These are phyloP conservation scores for Xerocomellus chrysenteron DNA, from an alignment of 768 basidiomycete species.

Conservation along the genomic window DNA sequence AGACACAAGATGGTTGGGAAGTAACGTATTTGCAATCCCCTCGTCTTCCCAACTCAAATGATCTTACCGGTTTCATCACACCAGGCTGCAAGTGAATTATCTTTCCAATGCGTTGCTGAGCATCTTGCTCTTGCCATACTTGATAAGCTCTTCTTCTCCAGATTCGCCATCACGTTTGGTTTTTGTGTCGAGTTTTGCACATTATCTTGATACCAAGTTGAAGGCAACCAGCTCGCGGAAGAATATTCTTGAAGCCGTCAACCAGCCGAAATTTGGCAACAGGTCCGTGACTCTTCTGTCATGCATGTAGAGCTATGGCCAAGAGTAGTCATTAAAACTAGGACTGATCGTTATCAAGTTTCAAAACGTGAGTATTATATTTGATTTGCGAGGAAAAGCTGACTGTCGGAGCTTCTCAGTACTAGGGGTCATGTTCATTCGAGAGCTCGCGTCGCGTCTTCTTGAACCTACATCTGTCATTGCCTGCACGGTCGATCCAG, in stretches of 20 bases:
- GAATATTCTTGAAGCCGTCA: constrained; percentile 27
- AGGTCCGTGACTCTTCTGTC: constrained; percentile 12
- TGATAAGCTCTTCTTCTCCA: constrained; percentile 24
- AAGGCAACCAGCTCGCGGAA: constrained; percentile 2
- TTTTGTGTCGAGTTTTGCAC: constrained; percentile 33
- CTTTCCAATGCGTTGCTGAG: constrained; percentile 34
- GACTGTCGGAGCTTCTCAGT: constrained; percentile 16
- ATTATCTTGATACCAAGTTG: constrained; percentile 14
- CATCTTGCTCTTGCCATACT: constrained; percentile 35
- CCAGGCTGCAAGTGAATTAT: constrained; percentile 37
- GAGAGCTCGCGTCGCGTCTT: constrained; percentile 33
- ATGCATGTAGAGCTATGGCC: background rate
- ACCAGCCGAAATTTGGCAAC: constrained; percentile 21
- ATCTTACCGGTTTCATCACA: background rate
- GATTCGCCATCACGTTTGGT: constrained; percentile 28
- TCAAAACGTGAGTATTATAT: constrained; percentile 24
- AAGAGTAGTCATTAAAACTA: background rate
- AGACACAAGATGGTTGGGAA: constrained; percentile 51
- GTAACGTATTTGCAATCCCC: constrained; percentile 30
- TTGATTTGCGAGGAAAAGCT: background rate
- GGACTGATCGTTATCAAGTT: constrained; percentile 19
- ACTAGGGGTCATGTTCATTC: constrained; percentile 33
- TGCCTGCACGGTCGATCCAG: constrained; percentile 31
- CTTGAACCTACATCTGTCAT: constrained; percentile 22
- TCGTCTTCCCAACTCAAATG: background rate